These are phyloP conservation scores for Boletellus emodensis DNA, from an alignment of 768 basidiomycete genomes.

Conservation along the genomic window DNA sequence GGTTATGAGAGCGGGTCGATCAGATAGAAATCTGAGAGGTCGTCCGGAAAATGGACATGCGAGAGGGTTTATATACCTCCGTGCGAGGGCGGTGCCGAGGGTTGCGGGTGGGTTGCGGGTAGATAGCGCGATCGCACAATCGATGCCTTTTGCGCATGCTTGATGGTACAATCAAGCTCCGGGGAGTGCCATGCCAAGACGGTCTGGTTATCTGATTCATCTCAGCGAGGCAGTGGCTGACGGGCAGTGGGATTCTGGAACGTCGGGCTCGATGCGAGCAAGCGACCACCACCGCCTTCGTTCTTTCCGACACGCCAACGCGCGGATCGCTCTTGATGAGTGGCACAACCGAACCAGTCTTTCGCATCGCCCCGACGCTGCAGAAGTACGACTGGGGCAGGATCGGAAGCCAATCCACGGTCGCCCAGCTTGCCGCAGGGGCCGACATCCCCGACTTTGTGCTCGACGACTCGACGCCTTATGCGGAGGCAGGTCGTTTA, in stretches of 20 bases:
- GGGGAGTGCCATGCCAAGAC: neutral
- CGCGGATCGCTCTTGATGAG: constrained; percentile 15
- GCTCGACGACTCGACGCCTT: constrained; percentile 69
- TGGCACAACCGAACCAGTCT: constrained; percentile 41
- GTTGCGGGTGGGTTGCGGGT: no score
- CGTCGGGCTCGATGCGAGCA: neutral
- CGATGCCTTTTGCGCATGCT: no score
- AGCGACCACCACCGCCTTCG: no score
- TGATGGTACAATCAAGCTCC: neutral
- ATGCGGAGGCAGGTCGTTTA: constrained; percentile 75
- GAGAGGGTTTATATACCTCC: constrained; percentile 19
- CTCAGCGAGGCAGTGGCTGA: no score
- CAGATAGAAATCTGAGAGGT: neutral
- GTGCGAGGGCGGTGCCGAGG: constrained; percentile 7
- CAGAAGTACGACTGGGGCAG: constrained; percentile 98
- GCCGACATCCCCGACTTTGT: constrained; percentile 60
- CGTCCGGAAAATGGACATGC: neutral
- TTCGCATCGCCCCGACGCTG: constrained; percentile 78
- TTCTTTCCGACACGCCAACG: no score
- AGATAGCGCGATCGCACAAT: no score
- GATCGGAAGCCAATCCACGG: constrained; percentile 72
- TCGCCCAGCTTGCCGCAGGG: constrained; percentile 75
- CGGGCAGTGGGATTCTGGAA: no score
- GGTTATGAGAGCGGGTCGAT: constrained; percentile 1
- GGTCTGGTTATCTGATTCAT: constrained; percentile 24